These are phyloP conservation scores for Tolypocladium inflatum DNA, from an alignment of 2,329 filamentous ascomycete genomes.

Conservation along the genomic window DNA sequence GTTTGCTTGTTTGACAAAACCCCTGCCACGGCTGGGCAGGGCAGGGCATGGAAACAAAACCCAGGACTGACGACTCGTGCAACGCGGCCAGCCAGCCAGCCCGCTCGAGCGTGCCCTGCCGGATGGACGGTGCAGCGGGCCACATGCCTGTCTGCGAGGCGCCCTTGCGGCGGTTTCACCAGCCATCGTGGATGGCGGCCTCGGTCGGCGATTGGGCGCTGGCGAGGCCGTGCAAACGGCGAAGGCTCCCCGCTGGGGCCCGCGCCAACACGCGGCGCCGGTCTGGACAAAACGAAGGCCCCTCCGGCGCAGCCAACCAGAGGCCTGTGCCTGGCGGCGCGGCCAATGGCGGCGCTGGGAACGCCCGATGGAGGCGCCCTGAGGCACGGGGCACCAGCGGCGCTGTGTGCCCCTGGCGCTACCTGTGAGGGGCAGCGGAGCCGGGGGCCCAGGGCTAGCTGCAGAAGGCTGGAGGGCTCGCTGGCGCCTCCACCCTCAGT, in stretches of 20 bases:
- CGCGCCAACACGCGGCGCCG: background rate
- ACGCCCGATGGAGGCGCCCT: background rate
- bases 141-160: background rate
- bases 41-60: background rate
- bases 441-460: background rate
- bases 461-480: background rate
- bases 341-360: slow-evolving; percentile 4
- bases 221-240: background rate
- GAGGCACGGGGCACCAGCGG: background rate
- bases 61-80: too few relatives aligned
- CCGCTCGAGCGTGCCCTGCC: too few relatives aligned
- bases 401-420: background rate
- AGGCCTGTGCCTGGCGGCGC: slow-evolving; percentile 7
- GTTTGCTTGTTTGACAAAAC: background rate
- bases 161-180: background rate
- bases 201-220: background rate
- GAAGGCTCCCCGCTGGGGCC: background rate
- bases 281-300: background rate
- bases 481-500: background rate
- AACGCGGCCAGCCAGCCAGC: too few relatives aligned
- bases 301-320: slow-evolving; percentile 4
- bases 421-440: background rate
- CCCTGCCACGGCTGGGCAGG: background rate
- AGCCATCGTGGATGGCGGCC: background rate
- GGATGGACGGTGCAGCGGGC: too few relatives aligned